Percentiles rank a stretch among this genome's conserved stretches.
These are phyloP conservation scores for Nitzschia inconspicua DNA, from an alignment of 108 stramenopile species.

Conservation along the genomic window DNA sequence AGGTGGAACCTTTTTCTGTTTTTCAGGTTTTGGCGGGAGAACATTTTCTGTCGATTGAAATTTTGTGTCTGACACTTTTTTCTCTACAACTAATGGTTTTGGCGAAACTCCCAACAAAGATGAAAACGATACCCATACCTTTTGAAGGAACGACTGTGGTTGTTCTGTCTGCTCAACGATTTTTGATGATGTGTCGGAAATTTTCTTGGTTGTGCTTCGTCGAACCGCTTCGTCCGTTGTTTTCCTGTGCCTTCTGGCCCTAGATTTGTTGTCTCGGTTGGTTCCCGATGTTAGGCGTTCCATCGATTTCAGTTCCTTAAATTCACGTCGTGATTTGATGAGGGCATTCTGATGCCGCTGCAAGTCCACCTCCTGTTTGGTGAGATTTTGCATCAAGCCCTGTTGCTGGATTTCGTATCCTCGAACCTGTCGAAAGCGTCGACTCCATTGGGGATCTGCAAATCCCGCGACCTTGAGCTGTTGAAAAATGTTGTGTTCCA, in stretches of 20 bases:
- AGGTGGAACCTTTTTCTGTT: not conserved
- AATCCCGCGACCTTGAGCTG: conserved; percentile 36
- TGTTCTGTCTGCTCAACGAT: too few species aligned
- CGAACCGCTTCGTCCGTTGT: not conserved
- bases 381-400: not conserved
- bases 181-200: too few species aligned
- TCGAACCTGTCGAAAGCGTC: conserved; percentile 32
- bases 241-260: not conserved
- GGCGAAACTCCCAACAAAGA: not conserved
- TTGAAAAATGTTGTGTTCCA: conserved; percentile 14
- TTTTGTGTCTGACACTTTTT: not conserved
- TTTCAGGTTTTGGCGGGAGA: not conserved
- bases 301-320: conserved; percentile 1
- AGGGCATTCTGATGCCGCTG: not conserved
- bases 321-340: not conserved
- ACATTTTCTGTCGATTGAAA: not conserved
- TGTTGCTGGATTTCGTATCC: conserved; percentile 1
- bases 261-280: not conserved
- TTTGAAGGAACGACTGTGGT: not conserved
- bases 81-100: too few species aligned
- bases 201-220: not conserved
- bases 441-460: conserved; percentile 34
- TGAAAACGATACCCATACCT: not conserved
- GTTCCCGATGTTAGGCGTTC: not conserved
- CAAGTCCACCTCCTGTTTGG: conserved; percentile 1